Evolutionary conservation across 2,329 filamentous ascomycete species (phyloP).

Genomic region (Trichoderma sp.): DNA sequence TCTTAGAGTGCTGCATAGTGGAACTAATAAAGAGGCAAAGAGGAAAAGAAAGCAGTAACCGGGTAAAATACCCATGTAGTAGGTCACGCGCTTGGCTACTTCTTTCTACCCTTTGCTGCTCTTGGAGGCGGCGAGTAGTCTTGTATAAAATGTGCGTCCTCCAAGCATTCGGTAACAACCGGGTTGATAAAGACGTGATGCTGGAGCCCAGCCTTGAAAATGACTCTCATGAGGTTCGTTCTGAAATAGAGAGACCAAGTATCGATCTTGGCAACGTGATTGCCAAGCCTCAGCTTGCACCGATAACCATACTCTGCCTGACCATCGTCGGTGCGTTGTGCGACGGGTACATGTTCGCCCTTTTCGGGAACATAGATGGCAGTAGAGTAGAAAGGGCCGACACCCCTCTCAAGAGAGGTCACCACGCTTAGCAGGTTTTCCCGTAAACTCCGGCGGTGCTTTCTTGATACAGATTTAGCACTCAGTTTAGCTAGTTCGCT

Average conservation of each 20-base stretch:
- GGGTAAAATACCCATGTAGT: background rate
- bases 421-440: slow-evolving; percentile 56
- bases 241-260: slow-evolving; percentile 56
- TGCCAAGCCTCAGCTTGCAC: slow-evolving; percentile 54
- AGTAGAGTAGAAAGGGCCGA: slow-evolving; percentile 59
- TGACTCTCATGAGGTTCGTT: slow-evolving; percentile 52
- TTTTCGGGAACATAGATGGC: slow-evolving; percentile 47
- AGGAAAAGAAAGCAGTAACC: background rate
- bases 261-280: slow-evolving; percentile 51
- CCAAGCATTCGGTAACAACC: slow-evolving; percentile 45
- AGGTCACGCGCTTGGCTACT: slow-evolving; percentile 10
- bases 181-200: slow-evolving; percentile 46
- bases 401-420: slow-evolving; percentile 58
- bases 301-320: slow-evolving; percentile 57
- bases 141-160: slow-evolving; percentile 43
- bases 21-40: background rate
- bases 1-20: background rate
- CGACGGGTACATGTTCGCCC: slow-evolving; percentile 49
- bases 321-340: slow-evolving; percentile 48
- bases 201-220: slow-evolving; percentile 53
- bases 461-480: slow-evolving; percentile 55
- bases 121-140: slow-evolving; percentile 28
- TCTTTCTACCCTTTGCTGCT: slow-evolving; percentile 33
- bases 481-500: slow-evolving; percentile 52
- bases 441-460: slow-evolving; percentile 53